phyloP scores from a whole-genome alignment of 176 grass and related monocot genomes.

The Avena insularis region DNA sequence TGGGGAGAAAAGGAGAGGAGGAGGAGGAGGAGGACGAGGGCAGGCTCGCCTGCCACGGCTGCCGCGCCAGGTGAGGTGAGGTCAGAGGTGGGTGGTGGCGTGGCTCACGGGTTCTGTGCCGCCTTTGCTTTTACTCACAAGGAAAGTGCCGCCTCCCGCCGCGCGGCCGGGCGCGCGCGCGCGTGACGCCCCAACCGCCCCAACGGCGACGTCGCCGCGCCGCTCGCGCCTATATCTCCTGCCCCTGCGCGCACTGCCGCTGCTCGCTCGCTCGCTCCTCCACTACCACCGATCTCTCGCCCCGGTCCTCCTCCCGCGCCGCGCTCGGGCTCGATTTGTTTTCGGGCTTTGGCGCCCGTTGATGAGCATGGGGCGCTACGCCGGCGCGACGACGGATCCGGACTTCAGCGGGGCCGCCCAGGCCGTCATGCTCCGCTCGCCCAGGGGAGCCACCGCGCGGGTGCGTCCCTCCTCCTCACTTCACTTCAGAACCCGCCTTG shows the following conservation, averaged over 20 bases:
- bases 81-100: background rate
- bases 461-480: constrained; percentile 32
- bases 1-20: constrained; percentile 34
- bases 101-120: constrained; percentile 49
- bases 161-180: background rate
- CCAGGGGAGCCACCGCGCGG: constrained; percentile 71
- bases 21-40: constrained; percentile 15
- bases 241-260: background rate
- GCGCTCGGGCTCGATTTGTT: background rate
- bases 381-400: constrained; percentile 49
- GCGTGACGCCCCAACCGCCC: constrained; percentile 51
- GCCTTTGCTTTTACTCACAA: constrained; percentile 51
- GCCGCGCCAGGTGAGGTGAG: constrained; percentile 25
- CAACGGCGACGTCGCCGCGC: constrained; percentile 42
- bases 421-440: constrained; percentile 66
- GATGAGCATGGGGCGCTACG: constrained; percentile 57
- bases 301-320: background rate
- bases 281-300: background rate
- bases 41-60: constrained; percentile 6
- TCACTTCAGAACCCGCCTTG: no score
- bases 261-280: background rate
- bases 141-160: constrained; percentile 45
- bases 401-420: constrained; percentile 74
- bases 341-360: background rate
- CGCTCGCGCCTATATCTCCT: background rate